Evolutionary conservation across 2,329 filamentous ascomycete species (phyloP).

Genomic region (Aspergillus tanneri): DNA sequence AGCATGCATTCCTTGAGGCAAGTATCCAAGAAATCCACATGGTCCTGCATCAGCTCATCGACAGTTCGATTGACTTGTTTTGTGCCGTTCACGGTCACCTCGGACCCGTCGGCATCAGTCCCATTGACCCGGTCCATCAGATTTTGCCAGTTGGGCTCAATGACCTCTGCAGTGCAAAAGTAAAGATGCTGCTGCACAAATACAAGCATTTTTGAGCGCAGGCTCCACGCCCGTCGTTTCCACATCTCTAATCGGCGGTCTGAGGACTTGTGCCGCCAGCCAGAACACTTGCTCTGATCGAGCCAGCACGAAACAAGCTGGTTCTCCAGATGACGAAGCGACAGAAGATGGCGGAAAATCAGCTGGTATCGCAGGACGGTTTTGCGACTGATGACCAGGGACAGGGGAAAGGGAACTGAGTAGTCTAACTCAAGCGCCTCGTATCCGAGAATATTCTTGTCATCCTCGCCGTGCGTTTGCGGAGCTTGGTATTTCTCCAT

Average conservation of each 20-base stretch:
- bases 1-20: conserved; percentile 99
- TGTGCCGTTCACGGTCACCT: conserved; percentile 38
- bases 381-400: conserved; percentile 90
- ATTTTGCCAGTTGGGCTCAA: conserved; percentile 94
- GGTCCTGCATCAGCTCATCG: conserved; percentile 97
- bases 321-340: conserved; percentile 83
- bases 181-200: conserved; percentile 97
- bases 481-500: conserved; percentile 73
- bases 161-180: conserved; percentile 94
- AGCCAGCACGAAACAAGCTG: conserved; percentile 87
- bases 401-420: conserved; percentile 88
- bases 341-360: conserved; percentile 89
- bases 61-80: conserved; percentile 71
- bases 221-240: conserved; percentile 89
- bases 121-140: conserved; percentile 82
- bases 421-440: conserved; percentile 94
- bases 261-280: conserved; percentile 79
- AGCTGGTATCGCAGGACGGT: conserved; percentile 97
- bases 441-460: conserved; percentile 84
- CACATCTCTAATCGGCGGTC: conserved; percentile 76
- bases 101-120: conserved; percentile 46
- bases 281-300: conserved; percentile 75
- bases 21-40: conserved; percentile 96
- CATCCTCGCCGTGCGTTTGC: conserved; percentile 65
- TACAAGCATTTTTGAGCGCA: conserved; percentile 90